Conservation (phyloP, 352 stramenopile genomes). For the Globisporangium okanoganense region DNA sequence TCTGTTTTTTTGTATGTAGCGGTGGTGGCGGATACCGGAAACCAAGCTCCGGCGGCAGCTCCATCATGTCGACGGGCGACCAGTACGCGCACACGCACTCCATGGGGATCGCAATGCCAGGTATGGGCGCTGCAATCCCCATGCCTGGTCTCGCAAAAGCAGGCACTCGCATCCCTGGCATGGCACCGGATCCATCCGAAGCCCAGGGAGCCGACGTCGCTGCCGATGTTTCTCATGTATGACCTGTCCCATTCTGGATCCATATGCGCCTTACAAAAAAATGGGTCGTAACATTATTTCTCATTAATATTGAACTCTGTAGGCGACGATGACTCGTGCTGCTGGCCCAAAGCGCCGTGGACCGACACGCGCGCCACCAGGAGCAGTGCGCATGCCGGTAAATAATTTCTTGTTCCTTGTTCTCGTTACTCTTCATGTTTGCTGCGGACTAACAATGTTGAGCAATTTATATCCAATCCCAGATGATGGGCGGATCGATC, state of each 20-base stretch:
- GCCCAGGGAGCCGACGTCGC: slow-evolving; percentile 24
- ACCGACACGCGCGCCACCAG: slow-evolving; percentile 54
- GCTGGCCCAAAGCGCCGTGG: slow-evolving; percentile 73
- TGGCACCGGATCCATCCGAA: slow-evolving; percentile 28
- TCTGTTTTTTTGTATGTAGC: slow-evolving; percentile 11
- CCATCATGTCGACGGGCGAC: slow-evolving; percentile 83
- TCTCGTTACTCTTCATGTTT: not conserved
- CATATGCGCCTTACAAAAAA: too few relatives aligned
- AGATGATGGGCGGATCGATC: slow-evolving; percentile 36
- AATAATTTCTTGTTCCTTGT: slow-evolving; percentile 11
- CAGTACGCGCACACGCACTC: slow-evolving; percentile 67
- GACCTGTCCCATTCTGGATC: slow-evolving; percentile 4
- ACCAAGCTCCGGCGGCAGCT: slow-evolving; percentile 28
- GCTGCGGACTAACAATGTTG: not conserved
- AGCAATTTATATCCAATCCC: not conserved
- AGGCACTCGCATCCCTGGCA: slow-evolving; percentile 62
- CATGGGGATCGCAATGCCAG: slow-evolving; percentile 76
- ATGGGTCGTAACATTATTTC: too few relatives aligned
- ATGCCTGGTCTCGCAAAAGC: slow-evolving; percentile 79
- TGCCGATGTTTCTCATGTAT: slow-evolving; percentile 63
- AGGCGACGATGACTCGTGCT: slow-evolving; percentile 77
- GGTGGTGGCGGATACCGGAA: slow-evolving; percentile 43
- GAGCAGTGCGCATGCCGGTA: slow-evolving; percentile 58
- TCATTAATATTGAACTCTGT: not conserved
- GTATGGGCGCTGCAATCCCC: slow-evolving; percentile 75